phyloP scores from a whole-genome alignment of 2,329 filamentous ascomycete species.

The Colletotrichum sp. region DNA sequence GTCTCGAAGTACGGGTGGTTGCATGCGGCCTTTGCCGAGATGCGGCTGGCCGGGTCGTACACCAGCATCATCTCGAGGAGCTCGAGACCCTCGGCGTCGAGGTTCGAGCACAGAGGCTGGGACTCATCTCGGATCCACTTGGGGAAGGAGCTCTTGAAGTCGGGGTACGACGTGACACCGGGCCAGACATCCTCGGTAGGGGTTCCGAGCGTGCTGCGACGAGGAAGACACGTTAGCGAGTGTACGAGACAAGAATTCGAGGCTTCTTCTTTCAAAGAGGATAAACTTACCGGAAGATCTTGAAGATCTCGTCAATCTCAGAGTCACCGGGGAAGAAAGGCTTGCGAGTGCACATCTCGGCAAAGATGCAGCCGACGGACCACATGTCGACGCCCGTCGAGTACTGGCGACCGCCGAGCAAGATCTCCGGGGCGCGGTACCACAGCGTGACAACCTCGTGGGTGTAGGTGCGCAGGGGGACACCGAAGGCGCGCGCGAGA shows the following conservation, averaged over 20 bases:
- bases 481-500: conserved; percentile 87
- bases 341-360: conserved; percentile 95
- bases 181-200: conserved; percentile 85
- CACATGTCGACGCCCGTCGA: conserved; percentile 96
- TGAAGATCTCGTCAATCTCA: conserved; percentile 89
- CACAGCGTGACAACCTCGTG: conserved; percentile 95
- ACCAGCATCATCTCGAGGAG: conserved; percentile 75
- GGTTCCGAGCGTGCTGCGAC: conserved; percentile 75
- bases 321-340: conserved; percentile 92
- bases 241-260: neutral
- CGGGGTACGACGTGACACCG: conserved; percentile 91
- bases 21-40: conserved; percentile 88
- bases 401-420: conserved; percentile 89
- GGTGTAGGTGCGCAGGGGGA: conserved; percentile 89
- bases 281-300: conserved; percentile 79
- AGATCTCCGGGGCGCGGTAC: conserved; percentile 91
- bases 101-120: conserved; percentile 69
- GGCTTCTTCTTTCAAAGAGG: neutral
- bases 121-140: conserved; percentile 82
- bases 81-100: conserved; percentile 76
- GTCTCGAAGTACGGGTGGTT: conserved; percentile 80
- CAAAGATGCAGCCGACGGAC: conserved; percentile 93
- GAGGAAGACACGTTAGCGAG: conserved; percentile 23
- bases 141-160: conserved; percentile 91
- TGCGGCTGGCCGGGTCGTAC: conserved; percentile 85